Conservation (phyloP, 495 filamentous ascomycete species). For the Xylaria curta region DNA sequence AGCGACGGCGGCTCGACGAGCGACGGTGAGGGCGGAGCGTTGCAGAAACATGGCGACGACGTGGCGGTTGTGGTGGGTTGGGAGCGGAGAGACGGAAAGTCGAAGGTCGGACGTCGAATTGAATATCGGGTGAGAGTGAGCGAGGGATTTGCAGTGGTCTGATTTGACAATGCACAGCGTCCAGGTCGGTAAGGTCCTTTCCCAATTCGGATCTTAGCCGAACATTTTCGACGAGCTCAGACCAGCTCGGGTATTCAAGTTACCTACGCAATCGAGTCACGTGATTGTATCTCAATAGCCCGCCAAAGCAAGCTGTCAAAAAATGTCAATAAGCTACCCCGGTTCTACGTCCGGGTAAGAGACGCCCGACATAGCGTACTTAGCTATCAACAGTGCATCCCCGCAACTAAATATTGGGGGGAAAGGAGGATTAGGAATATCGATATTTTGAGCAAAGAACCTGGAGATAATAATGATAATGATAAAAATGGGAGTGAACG, state of each 20-base stretch:
- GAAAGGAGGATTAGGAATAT: too few relatives aligned
- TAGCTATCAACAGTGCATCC: not conserved
- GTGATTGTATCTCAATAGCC: not conserved
- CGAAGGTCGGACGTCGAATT: constrained; percentile 19
- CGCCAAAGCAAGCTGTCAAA: not conserved
- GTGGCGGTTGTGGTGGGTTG: constrained; percentile 15
- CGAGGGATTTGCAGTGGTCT: constrained; percentile 43
- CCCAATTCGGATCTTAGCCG: constrained; percentile 28
- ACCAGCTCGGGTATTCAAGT: not conserved
- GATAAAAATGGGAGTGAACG: not conserved
- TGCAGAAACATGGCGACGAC: constrained; percentile 74
- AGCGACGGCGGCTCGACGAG: constrained; percentile 70
- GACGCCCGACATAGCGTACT: too few relatives aligned
- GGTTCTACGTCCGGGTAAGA: not conserved
- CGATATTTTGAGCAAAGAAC: not conserved
- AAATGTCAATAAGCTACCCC: constrained; percentile 1
- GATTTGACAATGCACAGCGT: constrained; percentile 36
- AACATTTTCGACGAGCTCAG: constrained; percentile 19
- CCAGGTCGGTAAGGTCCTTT: constrained; percentile 31
- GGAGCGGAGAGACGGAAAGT: constrained; percentile 23
- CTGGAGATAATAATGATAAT: not conserved
- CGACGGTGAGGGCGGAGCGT: constrained; percentile 75
- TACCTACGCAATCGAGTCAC: not conserved
- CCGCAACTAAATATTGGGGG: not conserved
- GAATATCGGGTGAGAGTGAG: constrained; percentile 16